phyloP scores from a whole-genome alignment of 2,329 filamentous ascomycete genomes.

The Hortaea sp. region DNA sequence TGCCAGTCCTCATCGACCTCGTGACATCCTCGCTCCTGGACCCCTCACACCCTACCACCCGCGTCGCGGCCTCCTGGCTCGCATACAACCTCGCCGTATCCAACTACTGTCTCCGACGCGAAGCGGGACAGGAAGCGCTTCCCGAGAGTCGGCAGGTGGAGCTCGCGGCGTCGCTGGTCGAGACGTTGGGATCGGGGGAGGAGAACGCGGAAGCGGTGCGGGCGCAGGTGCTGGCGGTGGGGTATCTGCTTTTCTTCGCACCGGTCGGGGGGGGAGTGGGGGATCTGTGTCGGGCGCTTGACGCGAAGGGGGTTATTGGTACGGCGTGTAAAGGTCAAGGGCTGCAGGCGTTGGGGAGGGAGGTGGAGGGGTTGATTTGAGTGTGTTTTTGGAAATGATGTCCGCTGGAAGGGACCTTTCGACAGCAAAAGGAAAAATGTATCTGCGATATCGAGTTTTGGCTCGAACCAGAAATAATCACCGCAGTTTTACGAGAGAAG shows the following conservation, averaged over 20 bases:
- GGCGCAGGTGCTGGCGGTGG: slow-evolving; percentile 66
- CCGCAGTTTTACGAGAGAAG: no score
- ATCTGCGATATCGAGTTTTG: no score
- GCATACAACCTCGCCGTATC: slow-evolving; percentile 71
- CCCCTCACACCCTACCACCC: slow-evolving; percentile 59
- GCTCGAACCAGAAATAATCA: no score
- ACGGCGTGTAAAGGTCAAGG: slow-evolving; percentile 20
- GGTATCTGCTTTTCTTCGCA: slow-evolving; percentile 63
- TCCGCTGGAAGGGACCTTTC: no score
- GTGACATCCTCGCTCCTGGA: slow-evolving; percentile 73
- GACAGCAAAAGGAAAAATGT: no score
- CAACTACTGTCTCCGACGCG: slow-evolving; percentile 55
- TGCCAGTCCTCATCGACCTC: slow-evolving; percentile 48
- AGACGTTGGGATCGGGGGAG: slow-evolving; percentile 51
- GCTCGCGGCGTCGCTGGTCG: slow-evolving; percentile 67
- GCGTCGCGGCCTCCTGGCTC: slow-evolving; percentile 72
- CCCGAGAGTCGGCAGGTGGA: slow-evolving; percentile 67
- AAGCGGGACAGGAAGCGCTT: slow-evolving; percentile 48
- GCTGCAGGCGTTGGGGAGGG: slow-evolving; percentile 23
- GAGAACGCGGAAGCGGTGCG: slow-evolving; percentile 55
- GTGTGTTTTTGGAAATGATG: no score
- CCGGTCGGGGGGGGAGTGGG: slow-evolving; percentile 63
- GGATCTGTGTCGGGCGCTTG: slow-evolving; percentile 69
- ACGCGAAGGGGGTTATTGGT: slow-evolving; percentile 55
- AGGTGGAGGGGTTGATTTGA: slow-evolving; percentile 18